A percentile compares a stretch with the other conserved stretches of the same genome.
Conservation (phyloP, 1,284 basidiomycete genomes). For the Pholiota adiposa region DNA sequence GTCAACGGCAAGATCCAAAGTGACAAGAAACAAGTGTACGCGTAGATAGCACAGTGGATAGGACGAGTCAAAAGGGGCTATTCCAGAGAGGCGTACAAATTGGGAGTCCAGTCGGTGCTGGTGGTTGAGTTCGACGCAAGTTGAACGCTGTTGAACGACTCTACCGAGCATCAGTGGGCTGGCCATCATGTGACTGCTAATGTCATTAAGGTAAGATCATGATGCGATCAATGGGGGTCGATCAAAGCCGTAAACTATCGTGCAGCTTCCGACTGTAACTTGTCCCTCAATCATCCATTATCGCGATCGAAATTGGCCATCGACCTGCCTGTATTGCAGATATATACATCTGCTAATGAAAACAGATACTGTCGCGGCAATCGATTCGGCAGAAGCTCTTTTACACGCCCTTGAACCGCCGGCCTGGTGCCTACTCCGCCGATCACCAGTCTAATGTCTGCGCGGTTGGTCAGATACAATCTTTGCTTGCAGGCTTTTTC, state of each 20-base stretch:
- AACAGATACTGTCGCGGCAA: slow-evolving; percentile 12
- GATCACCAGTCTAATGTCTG: slow-evolving; percentile 11
- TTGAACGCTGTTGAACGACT: no score
- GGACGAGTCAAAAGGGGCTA: no score
- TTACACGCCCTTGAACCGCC: slow-evolving; percentile 13
- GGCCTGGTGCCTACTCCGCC: slow-evolving; percentile 19
- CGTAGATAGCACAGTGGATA: no score
- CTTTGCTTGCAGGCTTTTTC: background rate
- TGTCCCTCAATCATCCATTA: background rate
- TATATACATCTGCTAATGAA: background rate
- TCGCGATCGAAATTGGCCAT: background rate
- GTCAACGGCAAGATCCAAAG: background rate
- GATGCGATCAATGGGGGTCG: no score
- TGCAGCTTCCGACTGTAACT: no score
- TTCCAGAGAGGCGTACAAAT: no score
- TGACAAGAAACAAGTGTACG: no score
- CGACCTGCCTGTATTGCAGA: background rate
- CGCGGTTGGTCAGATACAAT: slow-evolving; percentile 4
- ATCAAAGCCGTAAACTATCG: no score
- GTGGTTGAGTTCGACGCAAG: no score
- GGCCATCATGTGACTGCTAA: no score
- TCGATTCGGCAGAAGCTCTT: slow-evolving; percentile 13
- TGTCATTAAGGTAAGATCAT: background rate
- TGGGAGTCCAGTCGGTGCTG: no score
- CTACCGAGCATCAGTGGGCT: no score